Evolutionary conservation across 257 asterid species (phyloP).

Genomic region (Capsicum pubescens): DNA sequence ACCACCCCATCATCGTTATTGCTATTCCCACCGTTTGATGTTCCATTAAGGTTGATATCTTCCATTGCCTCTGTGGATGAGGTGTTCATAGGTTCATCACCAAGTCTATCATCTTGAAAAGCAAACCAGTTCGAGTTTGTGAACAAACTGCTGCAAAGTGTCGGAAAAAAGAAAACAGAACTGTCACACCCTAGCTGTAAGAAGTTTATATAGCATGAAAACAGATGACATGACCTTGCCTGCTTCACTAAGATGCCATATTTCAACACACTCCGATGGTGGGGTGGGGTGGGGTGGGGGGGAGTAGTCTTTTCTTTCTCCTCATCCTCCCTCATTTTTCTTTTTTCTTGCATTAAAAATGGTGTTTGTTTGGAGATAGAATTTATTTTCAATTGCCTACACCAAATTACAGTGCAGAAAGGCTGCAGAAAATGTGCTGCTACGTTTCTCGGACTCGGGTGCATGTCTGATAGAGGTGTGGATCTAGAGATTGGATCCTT

Average conservation of each 20-base stretch:
- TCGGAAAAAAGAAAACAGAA: neutral
- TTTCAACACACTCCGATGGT: neutral
- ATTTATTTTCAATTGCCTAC: neutral
- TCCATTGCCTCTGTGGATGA: slow-evolving; percentile 65
- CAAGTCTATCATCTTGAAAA: slow-evolving; percentile 81
- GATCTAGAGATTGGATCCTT: no score
- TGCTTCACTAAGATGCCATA: neutral
- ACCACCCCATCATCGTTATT: slow-evolving; percentile 82
- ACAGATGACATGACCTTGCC: slow-evolving; percentile 1
- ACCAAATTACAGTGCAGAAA: neutral
- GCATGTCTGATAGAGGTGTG: no score
- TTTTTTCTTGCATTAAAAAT: slow-evolving; percentile 18
- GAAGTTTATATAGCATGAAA: neutral
- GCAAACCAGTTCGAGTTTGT: slow-evolving; percentile 99
- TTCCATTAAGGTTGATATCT: slow-evolving; percentile 59
- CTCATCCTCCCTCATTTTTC: neutral
- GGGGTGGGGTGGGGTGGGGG: neutral
- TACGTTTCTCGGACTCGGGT: no score
- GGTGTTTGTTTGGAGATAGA: slow-evolving; percentile 1
- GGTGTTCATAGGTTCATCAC: slow-evolving; percentile 55
- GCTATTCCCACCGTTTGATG: slow-evolving; percentile 56
- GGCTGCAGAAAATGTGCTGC: neutral
- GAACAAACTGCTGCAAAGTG: slow-evolving; percentile 75
- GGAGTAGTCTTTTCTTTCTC: neutral
- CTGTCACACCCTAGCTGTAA: neutral